Evolutionary conservation across 2,329 filamentous ascomycete genomes (phyloP).

Genomic region (Dryadomyces sulphureus): DNA sequence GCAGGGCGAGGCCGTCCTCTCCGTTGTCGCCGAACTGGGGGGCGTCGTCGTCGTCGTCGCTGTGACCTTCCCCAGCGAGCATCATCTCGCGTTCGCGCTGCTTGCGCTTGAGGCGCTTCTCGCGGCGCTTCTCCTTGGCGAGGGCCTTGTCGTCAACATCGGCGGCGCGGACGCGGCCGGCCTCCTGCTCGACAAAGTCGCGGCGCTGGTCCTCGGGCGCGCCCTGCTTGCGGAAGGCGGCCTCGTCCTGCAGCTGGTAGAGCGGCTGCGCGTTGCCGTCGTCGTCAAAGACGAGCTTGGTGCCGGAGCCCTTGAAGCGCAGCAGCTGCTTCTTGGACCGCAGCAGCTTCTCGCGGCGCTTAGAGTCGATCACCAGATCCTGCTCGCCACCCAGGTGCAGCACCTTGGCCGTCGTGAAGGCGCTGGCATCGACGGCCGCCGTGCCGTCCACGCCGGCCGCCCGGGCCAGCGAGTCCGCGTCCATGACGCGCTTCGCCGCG

Average conservation of each 20-base stretch:
- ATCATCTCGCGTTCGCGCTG: constrained; percentile 36
- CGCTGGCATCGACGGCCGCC: constrained; percentile 18
- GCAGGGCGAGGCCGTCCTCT: constrained; percentile 40
- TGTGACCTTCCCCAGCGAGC: constrained; percentile 15
- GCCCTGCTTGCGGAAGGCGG: constrained; percentile 61
- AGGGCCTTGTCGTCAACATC: constrained; percentile 74
- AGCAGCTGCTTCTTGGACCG: constrained; percentile 88
- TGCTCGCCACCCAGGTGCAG: constrained; percentile 50
- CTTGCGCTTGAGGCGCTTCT: constrained; percentile 63
- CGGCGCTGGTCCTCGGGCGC: constrained; percentile 60
- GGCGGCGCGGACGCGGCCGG: constrained; percentile 52
- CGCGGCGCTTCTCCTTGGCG: constrained; percentile 62
- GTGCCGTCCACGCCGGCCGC: constrained; percentile 25
- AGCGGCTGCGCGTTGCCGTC: constrained; percentile 73
- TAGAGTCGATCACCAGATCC: constrained; percentile 76
- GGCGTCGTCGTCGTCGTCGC: constrained; percentile 15
- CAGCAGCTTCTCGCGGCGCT: constrained; percentile 88
- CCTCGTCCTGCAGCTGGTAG: constrained; percentile 80
- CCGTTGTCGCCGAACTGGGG: constrained; percentile 23
- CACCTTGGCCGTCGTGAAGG: constrained; percentile 34
- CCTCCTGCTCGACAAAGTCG: constrained; percentile 65
- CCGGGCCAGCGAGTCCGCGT: constrained; percentile 48
- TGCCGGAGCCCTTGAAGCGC: constrained; percentile 76
- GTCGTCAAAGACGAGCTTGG: constrained; percentile 82
- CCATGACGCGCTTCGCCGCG: constrained; percentile 75